phyloP scores from a whole-genome alignment of 108 stramenopile species.

The Aurantiochytrium sp. region DNA sequence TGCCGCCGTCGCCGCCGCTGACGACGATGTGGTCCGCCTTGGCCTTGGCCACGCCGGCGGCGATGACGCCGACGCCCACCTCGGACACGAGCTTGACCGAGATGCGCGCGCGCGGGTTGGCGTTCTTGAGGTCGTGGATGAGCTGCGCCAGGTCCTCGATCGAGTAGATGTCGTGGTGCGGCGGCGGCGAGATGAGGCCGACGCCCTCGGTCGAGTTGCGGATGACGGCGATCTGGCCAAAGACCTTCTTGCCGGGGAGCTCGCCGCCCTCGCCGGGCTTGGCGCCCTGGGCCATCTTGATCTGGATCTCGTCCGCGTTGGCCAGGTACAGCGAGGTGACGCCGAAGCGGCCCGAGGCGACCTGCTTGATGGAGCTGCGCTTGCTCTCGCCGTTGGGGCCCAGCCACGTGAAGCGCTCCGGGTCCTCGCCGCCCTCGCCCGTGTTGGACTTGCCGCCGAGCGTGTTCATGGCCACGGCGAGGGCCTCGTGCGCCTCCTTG shows the following conservation, averaged over 20 bases:
- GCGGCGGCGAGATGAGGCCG: slow-evolving; percentile 88
- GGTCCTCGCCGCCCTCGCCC: slow-evolving; percentile 92
- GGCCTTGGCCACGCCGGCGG: slow-evolving; percentile 90
- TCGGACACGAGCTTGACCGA: slow-evolving; percentile 95
- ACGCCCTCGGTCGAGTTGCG: slow-evolving; percentile 88
- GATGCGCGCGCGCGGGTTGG: slow-evolving; percentile 85
- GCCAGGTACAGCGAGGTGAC: slow-evolving; percentile 89
- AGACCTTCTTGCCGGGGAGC: slow-evolving; percentile 88
- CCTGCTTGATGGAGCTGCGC: slow-evolving; percentile 85
- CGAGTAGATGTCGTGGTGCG: slow-evolving; percentile 93
- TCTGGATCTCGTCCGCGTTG: slow-evolving; percentile 91
- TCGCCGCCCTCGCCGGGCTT: slow-evolving; percentile 96
- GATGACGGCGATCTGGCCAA: slow-evolving; percentile 82
- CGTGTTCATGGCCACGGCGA: slow-evolving; percentile 84
- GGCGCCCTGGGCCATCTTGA: slow-evolving; percentile 95
- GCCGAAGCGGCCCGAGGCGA: slow-evolving; percentile 88
- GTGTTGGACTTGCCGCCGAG: slow-evolving; percentile 85
- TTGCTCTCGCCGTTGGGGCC: slow-evolving; percentile 66
- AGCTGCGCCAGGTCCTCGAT: slow-evolving; percentile 94
- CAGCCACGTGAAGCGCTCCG: slow-evolving; percentile 60
- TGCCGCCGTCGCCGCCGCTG: slow-evolving; percentile 88
- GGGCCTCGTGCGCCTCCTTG: slow-evolving; percentile 86
- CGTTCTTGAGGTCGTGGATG: slow-evolving; percentile 91
- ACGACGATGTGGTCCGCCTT: slow-evolving; percentile 86
- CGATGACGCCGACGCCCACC: slow-evolving; percentile 91